Base-by-base conservation (phyloP, 2,329 filamentous ascomycete genomes). In the Penicillium freii region DNA sequence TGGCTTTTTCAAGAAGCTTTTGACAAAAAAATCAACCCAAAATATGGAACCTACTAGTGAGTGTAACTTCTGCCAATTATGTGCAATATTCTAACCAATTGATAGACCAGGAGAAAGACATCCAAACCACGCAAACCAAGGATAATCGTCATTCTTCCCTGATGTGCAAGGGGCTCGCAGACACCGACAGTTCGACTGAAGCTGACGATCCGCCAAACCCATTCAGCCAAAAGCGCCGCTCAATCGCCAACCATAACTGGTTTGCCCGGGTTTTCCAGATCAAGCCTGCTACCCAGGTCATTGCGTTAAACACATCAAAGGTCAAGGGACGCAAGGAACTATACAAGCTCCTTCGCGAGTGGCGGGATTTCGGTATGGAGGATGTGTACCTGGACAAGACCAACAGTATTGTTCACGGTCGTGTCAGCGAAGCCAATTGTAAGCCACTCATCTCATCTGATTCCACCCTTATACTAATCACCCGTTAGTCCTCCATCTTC, bases 241-340 rank as follows among this genome's bases (percentile, higher is more conserved):
- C 57, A 11, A 39, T 55, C 34, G 66, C 50, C 56, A 66, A 86
- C 70, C 87, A 91, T 69, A 96, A 89, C 65, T 97, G 93, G 92
- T 84, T 97, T 52, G 88, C 91, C 31, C 89, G 91, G 17, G 85
- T 97, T 45, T 91, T 97, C 78, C 86, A 91, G 54, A 88, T 97
- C 70, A 96, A 94, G 72, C 93, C 93, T 1, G 90, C 88, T 0
- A 87, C 81, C 17, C 85, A 85, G 62, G 82, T 90, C 29, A 75
- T 97, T 17, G 94, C 91, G 71, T 87, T 97, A 71, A 82, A 82
- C 4, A 81, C 91, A 25, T 85, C 88, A 5, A 88, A 88, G 65
- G 81, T 82, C n/a, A 84, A 86, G 58, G 89, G 88, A 43, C 86
- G 91, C 43, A 88, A 90, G 68, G 92, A 96, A 68, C 81, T 96